Conservation (phyloP, 768 basidiomycete genomes). For the Dioszegia crocea region DNA sequence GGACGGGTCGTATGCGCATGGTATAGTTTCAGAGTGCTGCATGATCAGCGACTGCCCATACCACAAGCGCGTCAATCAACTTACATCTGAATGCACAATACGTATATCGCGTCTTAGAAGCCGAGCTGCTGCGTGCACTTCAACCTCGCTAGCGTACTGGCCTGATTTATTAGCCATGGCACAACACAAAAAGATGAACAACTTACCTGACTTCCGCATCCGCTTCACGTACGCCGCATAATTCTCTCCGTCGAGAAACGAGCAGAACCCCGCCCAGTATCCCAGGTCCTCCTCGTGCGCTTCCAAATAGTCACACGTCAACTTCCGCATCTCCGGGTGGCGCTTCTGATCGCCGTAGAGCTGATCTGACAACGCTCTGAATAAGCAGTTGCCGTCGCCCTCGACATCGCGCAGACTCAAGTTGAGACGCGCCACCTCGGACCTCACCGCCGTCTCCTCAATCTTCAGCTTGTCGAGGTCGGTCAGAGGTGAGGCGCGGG, state of each 20-base stretch:
- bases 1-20: constrained; percentile 20
- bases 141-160: constrained; percentile 37
- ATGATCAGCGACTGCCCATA: constrained; percentile 2
- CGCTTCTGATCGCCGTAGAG: constrained; percentile 36
- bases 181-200: neutral
- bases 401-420: constrained; percentile 32
- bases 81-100: constrained; percentile 38
- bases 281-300: constrained; percentile 28
- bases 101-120: constrained; percentile 32
- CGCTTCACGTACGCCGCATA: constrained; percentile 34
- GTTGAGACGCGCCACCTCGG: constrained; percentile 19
- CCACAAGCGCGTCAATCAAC: constrained; percentile 1
- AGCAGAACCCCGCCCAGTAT: constrained; percentile 20
- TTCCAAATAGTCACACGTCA: constrained; percentile 41
- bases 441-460: constrained; percentile 12
- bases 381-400: constrained; percentile 42
- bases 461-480: constrained; percentile 11
- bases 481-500: constrained; percentile 8
- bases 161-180: constrained; percentile 14
- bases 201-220: constrained; percentile 37
- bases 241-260: constrained; percentile 29
- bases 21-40: constrained; percentile 41
- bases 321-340: constrained; percentile 31
- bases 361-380: constrained; percentile 36
- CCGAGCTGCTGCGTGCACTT: constrained; percentile 37